These are phyloP conservation scores for Aureobasidium musti DNA, from an alignment of 2,329 filamentous ascomycete genomes.

Conservation along the genomic window DNA sequence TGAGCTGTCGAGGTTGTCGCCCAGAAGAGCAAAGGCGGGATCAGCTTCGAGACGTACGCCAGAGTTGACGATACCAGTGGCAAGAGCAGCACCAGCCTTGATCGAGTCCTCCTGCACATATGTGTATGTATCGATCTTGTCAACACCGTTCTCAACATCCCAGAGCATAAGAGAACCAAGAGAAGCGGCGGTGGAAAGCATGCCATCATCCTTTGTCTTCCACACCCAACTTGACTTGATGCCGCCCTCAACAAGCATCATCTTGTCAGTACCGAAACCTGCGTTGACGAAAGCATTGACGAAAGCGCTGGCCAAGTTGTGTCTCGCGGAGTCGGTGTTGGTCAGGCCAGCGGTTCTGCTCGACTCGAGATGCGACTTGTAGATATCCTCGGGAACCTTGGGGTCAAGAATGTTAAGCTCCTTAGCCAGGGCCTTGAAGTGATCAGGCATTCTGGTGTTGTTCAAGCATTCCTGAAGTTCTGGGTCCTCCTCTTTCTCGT, in stretches of 20 bases:
- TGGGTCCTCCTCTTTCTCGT: conserved; percentile 67
- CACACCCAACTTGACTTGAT: conserved; percentile 94
- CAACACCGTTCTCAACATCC: conserved; percentile 88
- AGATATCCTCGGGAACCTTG: conserved; percentile 97
- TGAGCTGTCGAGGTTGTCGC: conserved; percentile 77
- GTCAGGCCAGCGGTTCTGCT: conserved; percentile 89
- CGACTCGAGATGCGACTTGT: conserved; percentile 98
- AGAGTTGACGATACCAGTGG: conserved; percentile 93
- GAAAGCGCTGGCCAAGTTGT: conserved; percentile 93
- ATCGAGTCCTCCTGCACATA: conserved; percentile 81
- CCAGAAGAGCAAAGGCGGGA: conserved; percentile 82
- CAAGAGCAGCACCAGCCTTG: conserved; percentile 86
- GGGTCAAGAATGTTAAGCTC: conserved; percentile 96
- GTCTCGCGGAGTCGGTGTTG: conserved; percentile 90
- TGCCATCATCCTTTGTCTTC: conserved; percentile 98
- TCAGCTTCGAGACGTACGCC: conserved; percentile 88
- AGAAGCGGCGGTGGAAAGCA: conserved; percentile 94
- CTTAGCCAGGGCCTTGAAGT: conserved; percentile 92
- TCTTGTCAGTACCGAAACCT: conserved; percentile 92
- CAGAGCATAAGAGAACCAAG: conserved; percentile 88
- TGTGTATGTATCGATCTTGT: conserved; percentile 93
- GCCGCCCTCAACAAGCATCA: conserved; percentile 84
- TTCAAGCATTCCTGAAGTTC: conserved; percentile 80
- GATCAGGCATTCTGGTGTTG: conserved; percentile 83
- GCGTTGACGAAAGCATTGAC: conserved; percentile 98